These are phyloP conservation scores for Cercospora sp. DNA, from an alignment of 2,329 filamentous ascomycete genomes.

Conservation along the genomic window DNA sequence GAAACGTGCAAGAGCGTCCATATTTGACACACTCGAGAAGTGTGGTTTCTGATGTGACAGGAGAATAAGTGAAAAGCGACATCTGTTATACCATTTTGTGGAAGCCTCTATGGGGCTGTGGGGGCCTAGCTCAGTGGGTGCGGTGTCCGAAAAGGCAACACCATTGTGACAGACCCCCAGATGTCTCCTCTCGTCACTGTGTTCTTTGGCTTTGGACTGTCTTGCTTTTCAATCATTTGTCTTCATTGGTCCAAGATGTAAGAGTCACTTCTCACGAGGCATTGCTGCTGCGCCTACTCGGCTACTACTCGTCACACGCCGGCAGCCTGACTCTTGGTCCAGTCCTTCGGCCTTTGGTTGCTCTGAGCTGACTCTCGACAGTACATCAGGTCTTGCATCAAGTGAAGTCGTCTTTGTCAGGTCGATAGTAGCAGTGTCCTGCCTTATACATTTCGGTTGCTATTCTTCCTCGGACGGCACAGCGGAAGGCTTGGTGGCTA, in stretches of 20 bases:
- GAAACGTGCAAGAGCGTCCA: constrained; percentile 6
- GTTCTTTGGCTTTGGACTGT: background rate
- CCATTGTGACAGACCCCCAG: background rate
- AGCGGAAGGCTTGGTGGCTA: background rate
- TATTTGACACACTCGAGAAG: background rate
- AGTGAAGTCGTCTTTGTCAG: too few species aligned
- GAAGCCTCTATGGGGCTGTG: background rate
- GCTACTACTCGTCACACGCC: background rate
- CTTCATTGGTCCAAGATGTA: background rate
- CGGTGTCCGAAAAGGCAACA: constrained; percentile 2
- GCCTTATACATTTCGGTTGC: background rate
- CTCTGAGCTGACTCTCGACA: background rate
- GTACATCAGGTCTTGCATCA: too few species aligned
- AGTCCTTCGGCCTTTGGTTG: background rate
- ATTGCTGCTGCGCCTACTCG: constrained; percentile 3
- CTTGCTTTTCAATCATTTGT: background rate
- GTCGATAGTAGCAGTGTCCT: too few species aligned
- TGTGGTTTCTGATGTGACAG: background rate
- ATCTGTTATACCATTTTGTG: background rate
- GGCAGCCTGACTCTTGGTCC: background rate
- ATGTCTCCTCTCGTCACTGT: background rate
- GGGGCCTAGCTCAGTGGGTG: background rate
- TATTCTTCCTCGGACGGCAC: background rate
- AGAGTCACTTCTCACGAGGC: background rate
- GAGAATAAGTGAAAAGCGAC: background rate